Evolutionary conservation across 2,329 filamentous ascomycete genomes (phyloP).

Genomic region (Monosporascus sp.): DNA sequence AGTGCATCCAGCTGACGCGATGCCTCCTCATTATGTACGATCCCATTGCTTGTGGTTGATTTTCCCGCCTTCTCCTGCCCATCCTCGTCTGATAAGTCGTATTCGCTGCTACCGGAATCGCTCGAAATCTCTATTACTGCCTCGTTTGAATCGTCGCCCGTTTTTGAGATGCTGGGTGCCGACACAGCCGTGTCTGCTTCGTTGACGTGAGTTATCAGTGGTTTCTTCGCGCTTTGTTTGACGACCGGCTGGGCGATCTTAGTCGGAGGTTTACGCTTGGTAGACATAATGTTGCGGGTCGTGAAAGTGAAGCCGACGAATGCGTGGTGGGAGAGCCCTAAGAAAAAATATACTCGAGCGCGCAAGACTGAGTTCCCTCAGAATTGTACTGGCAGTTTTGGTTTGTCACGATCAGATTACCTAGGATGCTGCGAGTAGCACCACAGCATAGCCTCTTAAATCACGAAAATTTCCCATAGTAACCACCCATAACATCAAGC

Average conservation of each 20-base stretch:
- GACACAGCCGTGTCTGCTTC: constrained; percentile 54
- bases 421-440: neutral
- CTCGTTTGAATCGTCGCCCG: constrained; percentile 24
- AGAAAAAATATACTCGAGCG: neutral
- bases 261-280: constrained; percentile 55
- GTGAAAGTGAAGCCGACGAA: neutral
- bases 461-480: neutral
- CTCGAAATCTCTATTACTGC: constrained; percentile 55
- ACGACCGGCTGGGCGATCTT: constrained; percentile 52
- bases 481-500: neutral
- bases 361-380: neutral
- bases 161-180: constrained; percentile 33
- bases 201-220: constrained; percentile 47
- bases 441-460: neutral
- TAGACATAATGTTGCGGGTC: constrained; percentile 40
- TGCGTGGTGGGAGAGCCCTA: neutral
- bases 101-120: constrained; percentile 43
- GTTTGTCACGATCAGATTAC: neutral
- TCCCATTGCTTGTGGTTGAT: constrained; percentile 5
- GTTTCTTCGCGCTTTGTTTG: constrained; percentile 47
- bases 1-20: constrained; percentile 7
- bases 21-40: constrained; percentile 1
- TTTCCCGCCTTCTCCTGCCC: constrained; percentile 23
- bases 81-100: constrained; percentile 41
- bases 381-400: neutral